Percentiles rank a stretch among this genome's conserved stretches.
These are phyloP conservation scores for Fusarium secorum DNA, from an alignment of 2,329 filamentous ascomycete genomes.

Conservation along the genomic window DNA sequence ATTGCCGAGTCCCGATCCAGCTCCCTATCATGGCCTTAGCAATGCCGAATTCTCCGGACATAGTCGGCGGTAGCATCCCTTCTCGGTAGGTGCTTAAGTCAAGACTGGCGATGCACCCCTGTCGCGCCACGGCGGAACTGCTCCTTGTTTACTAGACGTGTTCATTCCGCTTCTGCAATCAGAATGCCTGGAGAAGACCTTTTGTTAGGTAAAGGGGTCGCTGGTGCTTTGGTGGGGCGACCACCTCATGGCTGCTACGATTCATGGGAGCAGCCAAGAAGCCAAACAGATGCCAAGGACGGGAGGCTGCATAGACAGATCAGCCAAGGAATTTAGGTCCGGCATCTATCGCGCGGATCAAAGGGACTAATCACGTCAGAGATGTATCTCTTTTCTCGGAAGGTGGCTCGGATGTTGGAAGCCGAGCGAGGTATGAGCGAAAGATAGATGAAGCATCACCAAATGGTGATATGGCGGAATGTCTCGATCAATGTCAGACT, in stretches of 20 bases:
- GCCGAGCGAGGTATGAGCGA: constrained; percentile 6
- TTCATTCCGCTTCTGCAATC: not conserved
- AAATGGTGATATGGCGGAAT: not conserved
- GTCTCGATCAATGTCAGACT: not conserved
- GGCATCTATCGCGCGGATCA: not conserved
- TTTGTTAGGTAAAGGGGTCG: not conserved
- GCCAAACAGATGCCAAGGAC: constrained; percentile 26
- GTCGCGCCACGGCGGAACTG: not conserved
- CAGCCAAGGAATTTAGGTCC: not conserved
- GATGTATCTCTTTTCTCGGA: constrained; percentile 5
- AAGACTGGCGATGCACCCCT: not conserved
- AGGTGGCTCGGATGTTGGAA: constrained; percentile 11
- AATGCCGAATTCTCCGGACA: constrained; percentile 27
- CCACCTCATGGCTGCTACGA: not conserved
- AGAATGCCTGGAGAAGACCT: not conserved
- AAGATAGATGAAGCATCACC: constrained; percentile 4
- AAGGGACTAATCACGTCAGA: not conserved
- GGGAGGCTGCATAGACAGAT: constrained; percentile 21
- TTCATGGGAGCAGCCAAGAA: not conserved
- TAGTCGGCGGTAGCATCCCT: constrained; percentile 16
- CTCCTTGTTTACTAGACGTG: not conserved
- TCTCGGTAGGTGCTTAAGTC: constrained; percentile 17
- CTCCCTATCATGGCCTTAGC: constrained; percentile 20
- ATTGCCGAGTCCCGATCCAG: constrained; percentile 23
- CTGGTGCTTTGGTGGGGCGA: not conserved